Conservation (phyloP, 805 yeast species). For the Cyberlindnera maclurae region DNA sequence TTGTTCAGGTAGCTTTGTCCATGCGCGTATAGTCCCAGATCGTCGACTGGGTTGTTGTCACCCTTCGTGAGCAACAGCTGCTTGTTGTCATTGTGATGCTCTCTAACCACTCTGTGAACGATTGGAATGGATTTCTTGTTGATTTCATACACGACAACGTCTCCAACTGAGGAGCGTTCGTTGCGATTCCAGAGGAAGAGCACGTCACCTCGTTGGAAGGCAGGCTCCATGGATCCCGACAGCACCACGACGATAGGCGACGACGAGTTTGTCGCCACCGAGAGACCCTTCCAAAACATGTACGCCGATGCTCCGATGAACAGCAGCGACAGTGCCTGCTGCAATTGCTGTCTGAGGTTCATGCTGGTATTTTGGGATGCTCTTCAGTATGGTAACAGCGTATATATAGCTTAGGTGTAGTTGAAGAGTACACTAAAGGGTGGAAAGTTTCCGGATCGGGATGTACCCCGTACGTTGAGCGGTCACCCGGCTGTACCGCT, state of each 20-base stretch:
- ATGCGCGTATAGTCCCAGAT: conserved; percentile 74
- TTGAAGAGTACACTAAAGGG: no score
- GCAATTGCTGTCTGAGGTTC: conserved; percentile 54
- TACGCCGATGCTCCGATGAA: conserved; percentile 84
- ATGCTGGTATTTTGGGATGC: conserved; percentile 23
- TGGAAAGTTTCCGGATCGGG: no score
- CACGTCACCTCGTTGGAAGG: conserved; percentile 96
- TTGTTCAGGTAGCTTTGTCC: conserved; percentile 73
- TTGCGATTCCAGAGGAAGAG: conserved; percentile 87
- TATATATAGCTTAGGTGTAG: no score
- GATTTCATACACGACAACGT: conserved; percentile 87
- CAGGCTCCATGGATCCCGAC: conserved; percentile 99
- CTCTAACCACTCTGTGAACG: conserved; percentile 89
- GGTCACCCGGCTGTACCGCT: no score
- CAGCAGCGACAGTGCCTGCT: conserved; percentile 65
- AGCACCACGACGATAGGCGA: conserved; percentile 95
- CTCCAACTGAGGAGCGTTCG: conserved; percentile 66
- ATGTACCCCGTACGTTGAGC: no score
- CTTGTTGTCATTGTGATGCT: conserved; percentile 51
- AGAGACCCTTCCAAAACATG: conserved; percentile 83
- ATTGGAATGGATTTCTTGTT: conserved; percentile 82
- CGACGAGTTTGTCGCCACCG: conserved; percentile 70
- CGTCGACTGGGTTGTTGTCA: conserved; percentile 91
- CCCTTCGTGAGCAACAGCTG: conserved; percentile 89
- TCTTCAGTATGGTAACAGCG: no score